These are phyloP conservation scores for Coemansia sp. DNA, from an alignment of 192 early-diverging fungal species.

Conservation along the genomic window DNA sequence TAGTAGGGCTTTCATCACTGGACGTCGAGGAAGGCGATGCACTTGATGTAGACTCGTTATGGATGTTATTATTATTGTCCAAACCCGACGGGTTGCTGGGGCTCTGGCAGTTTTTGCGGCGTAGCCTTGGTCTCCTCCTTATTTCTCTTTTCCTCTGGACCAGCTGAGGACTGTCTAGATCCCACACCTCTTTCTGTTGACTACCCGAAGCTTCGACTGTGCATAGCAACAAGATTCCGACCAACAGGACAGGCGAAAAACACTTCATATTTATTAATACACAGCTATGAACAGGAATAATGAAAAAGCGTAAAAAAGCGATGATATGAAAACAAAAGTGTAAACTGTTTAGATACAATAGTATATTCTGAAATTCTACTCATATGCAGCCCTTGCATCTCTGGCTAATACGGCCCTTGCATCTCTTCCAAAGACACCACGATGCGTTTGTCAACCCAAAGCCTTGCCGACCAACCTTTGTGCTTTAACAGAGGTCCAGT, in stretches of 20 bases:
- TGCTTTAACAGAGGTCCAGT: no score
- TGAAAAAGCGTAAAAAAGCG: not conserved
- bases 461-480: no score
- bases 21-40: no score
- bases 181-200: not conserved
- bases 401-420: no score
- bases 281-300: not conserved
- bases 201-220: not conserved
- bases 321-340: not conserved
- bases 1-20: no score
- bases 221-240: not conserved
- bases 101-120: not conserved
- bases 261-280: not conserved
- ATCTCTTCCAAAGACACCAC: no score
- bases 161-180: not conserved
- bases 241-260: not conserved
- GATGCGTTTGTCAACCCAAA: no score
- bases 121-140: not conserved
- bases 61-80: no score
- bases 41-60: no score
- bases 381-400: no score
- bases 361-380: no score
- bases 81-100: not conserved
- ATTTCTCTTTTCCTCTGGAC: not conserved
- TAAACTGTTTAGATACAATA: not conserved